Percentiles rank a stretch among this genome's conserved stretches.
Conservation (phyloP, 2,329 filamentous ascomycete species). For the Calycina marina region DNA sequence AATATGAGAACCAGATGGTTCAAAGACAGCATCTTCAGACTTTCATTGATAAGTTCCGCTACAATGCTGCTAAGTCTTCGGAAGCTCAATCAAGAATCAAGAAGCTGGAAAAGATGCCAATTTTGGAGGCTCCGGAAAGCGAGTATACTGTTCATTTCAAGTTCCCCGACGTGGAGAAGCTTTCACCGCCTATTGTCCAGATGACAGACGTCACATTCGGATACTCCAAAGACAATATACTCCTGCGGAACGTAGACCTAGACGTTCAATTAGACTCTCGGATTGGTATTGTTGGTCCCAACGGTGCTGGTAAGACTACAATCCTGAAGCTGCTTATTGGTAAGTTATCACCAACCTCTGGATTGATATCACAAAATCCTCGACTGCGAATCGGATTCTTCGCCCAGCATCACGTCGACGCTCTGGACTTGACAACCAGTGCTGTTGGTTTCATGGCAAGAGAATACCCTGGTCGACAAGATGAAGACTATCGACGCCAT, state of each 20-base stretch:
- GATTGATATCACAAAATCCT: slow-evolving; percentile 77
- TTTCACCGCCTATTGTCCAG: slow-evolving; percentile 94
- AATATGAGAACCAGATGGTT: slow-evolving; percentile 98
- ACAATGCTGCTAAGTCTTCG: slow-evolving; percentile 96
- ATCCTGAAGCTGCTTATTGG: slow-evolving; percentile 95
- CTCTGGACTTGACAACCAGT: slow-evolving; percentile 74
- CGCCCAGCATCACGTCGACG: slow-evolving; percentile 96
- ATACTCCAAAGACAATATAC: slow-evolving; percentile 63
- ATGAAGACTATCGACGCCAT: slow-evolving; percentile 93
- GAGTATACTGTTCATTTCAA: slow-evolving; percentile 96
- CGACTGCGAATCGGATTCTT: slow-evolving; percentile 91
- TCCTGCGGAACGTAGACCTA: slow-evolving; percentile 78
- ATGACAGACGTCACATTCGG: slow-evolving; percentile 90
- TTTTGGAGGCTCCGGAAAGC: slow-evolving; percentile 76
- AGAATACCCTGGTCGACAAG: slow-evolving; percentile 75
- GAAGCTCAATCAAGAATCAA: slow-evolving; percentile 98
- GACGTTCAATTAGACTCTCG: slow-evolving; percentile 96
- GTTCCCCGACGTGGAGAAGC: slow-evolving; percentile 94
- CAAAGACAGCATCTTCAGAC: slow-evolving; percentile 86
- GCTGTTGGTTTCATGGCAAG: slow-evolving; percentile 95
- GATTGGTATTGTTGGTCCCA: slow-evolving; percentile 97
- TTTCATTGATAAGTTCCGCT: slow-evolving; percentile 99
- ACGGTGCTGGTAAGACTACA: slow-evolving; percentile 97
- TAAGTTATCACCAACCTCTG: slow-evolving; percentile 60
- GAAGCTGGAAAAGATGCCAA: slow-evolving; percentile 93